A percentile compares a stretch with the other conserved stretches of the same genome.
Evolutionary conservation across 2,329 filamentous ascomycete genomes (phyloP).

Genomic region (Cladosporium sp.): DNA sequence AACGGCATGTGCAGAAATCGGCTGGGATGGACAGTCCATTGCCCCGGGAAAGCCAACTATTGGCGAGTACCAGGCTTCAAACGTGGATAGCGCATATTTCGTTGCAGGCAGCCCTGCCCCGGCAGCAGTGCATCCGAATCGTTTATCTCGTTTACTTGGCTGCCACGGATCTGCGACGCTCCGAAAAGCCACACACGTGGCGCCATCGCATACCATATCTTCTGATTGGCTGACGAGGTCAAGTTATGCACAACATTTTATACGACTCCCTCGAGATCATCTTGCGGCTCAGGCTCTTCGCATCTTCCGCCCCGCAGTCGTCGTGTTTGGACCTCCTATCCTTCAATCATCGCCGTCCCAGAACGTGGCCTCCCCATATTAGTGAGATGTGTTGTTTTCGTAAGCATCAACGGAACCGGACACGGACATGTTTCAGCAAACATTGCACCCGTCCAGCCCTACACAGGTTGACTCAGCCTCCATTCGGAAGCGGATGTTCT

Average conservation of each 20-base stretch:
- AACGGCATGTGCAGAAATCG: conserved; percentile 15
- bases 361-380: background rate
- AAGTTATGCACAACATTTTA: conserved; percentile 2
- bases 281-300: conserved; percentile 12
- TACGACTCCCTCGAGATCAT: background rate
- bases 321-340: conserved; percentile 4
- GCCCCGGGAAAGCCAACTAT: conserved; percentile 5
- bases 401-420: background rate
- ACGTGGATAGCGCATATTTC: conserved; percentile 6
- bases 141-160: conserved; percentile 18
- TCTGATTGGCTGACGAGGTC: background rate
- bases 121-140: conserved; percentile 9
- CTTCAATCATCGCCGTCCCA: background rate
- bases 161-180: background rate
- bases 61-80: conserved; percentile 11
- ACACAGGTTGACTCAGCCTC: background rate
- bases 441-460: background rate
- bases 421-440: background rate
- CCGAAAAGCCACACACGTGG: conserved; percentile 4
- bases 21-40: conserved; percentile 3
- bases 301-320: conserved; percentile 14
- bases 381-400: background rate
- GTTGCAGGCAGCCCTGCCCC: conserved; percentile 3
- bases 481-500: background rate
- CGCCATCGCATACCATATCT: background rate